Base-by-base conservation (phyloP, 441 rosid genomes). In the Capsella rubella region DNA sequence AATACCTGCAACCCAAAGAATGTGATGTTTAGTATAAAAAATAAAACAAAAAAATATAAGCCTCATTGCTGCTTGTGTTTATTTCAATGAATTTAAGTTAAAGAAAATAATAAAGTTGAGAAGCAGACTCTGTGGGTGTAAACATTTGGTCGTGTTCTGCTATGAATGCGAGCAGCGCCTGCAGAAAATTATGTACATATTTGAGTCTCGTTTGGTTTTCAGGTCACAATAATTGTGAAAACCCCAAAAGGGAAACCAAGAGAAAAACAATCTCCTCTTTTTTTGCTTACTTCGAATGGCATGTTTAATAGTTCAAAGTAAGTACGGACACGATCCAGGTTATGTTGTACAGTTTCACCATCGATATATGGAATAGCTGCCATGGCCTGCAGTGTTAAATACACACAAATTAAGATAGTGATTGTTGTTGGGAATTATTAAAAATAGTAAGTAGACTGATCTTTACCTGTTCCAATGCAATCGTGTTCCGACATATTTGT, bases 81-180 rank as follows among this genome's bases (percentile, higher is more conserved):
- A 4, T 55, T 62, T 56, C 18, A 8, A 32, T 16, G 11, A 27
- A 37, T 13, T 37, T 4, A 51, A 14, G 60, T 49, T 10, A 58
- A 73, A 25, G n/a, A 21, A 15, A 32, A 51, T 35, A 21, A 51
- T 31, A 18, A 58, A 63, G 86, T 88, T 76, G 43, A 91, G 83
- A 67, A 62, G 85, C 96, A 79, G 61, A 96, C 99, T 96, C 97
- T 77, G 79, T 37, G 57, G 82, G 59, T 42, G 98, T 78, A 83
- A 91, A 93, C 83, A 93, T 67, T 76, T 80, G 75, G 43, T 69
- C 82, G 25, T 92, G 93, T 84, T 96, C 99, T 1, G 85, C 75
- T 67, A 92, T 82, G 80, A 96, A 96, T 35, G 98, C 97, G 56
- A 96, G 87, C 77, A 90, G 88, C 43, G 98, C 97, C 98, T 93